These are phyloP conservation scores for Panicum hallii DNA, from an alignment of 202 grass and related monocot species.

Conservation along the genomic window DNA sequence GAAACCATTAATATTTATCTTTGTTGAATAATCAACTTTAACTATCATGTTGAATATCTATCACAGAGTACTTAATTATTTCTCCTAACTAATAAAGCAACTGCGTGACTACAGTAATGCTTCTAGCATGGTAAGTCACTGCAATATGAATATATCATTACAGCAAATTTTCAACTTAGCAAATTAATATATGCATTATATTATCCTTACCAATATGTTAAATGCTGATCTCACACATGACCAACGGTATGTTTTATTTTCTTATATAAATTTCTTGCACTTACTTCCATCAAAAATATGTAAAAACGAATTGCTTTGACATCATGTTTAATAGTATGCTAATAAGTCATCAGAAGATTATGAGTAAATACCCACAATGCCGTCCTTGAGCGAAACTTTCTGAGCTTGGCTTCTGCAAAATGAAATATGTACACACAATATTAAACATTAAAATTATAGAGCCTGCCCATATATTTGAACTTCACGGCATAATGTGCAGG, in stretches of 20 bases:
- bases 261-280: neutral
- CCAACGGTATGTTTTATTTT: neutral
- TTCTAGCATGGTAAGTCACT: no score
- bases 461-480: neutral
- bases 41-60: no score
- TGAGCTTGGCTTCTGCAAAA: slow-evolving; percentile 11
- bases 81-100: no score
- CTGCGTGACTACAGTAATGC: no score
- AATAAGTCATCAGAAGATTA: neutral
- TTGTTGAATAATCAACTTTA: no score
- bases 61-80: no score
- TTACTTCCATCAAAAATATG: neutral
- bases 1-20: no score
- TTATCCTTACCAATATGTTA: neutral
- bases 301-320: neutral
- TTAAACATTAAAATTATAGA: neutral
- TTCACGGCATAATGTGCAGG: no score
- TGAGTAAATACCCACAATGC: slow-evolving; percentile 19
- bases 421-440: neutral
- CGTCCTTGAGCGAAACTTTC: neutral
- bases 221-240: neutral
- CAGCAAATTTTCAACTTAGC: neutral
- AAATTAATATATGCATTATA: neutral
- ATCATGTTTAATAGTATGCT: neutral
- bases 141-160: no score